Base-by-base conservation (phyloP, 75 land plant species). In the Azolla pinnata region DNA sequence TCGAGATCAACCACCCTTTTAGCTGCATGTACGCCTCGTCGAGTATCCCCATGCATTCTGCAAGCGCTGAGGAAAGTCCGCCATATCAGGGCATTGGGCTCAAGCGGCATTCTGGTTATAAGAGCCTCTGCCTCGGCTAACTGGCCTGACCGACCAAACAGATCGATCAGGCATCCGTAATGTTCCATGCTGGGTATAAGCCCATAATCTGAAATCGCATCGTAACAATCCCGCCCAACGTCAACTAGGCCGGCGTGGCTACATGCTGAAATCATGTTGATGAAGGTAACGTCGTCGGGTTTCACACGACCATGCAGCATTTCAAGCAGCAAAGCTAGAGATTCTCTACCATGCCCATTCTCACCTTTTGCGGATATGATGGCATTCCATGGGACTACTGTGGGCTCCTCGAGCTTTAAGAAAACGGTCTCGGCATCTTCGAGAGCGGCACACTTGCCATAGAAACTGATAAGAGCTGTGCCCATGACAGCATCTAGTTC, bases 391-490 rank as follows among this genome's bases (percentile, higher is more conserved):
- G 62, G 19, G 9, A 60, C 28, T 2, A 25, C 53, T 25, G 42
- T 29, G 2, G 51, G 19, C 2, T 20, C 2, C 24, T 25, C 16
- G 7, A 23, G 1, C 5, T 44, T 1, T 14, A 16, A 17, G 28
- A 60, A 60, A 5, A 45, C 62, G 2, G 21, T 2, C 18, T 18
- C 24, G 26, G 62, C 62, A 45, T 40, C 62, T 17, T 23, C 29
- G 1, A 60, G 48, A 25, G n/a, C 20, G 20, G 51, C 62, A 60
- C 62, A 44, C 29, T 60, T 60, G 10, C 49, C 62, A 45, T 60
- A 45, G 24, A 44, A 44, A 4, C 18, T 28, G 4, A 60, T 20
- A 45, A 60, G 31, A 2, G 62, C 25, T 20, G 45, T 60, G 19
- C 49, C 48, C 1, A 60, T 14, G 10, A 44, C 19, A 16, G 29